Evolutionary conservation across 108 stramenopile genomes (phyloP).

Genomic region (Cyclostephanos tholiformis): DNA sequence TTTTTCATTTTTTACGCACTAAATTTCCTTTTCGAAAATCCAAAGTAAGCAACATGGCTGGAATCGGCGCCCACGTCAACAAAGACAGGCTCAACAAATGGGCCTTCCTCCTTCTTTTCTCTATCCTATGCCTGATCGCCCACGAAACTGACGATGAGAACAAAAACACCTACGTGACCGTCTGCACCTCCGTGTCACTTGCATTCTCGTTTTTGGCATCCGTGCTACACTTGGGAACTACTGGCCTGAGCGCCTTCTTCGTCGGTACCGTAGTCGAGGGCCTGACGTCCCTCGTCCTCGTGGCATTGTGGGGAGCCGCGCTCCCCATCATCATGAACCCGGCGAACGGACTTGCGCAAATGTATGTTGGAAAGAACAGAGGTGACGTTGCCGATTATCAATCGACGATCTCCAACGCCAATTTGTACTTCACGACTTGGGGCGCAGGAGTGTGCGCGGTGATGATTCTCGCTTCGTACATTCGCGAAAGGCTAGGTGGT

Average conservation of each 20-base stretch:
- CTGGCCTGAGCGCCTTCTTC: conserved; percentile 26
- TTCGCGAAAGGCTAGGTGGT: conserved; percentile 43
- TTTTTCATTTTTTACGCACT: too few species aligned
- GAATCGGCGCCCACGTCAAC: conserved; percentile 17
- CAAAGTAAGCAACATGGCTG: conserved; percentile 13
- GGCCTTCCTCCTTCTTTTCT: conserved; percentile 50
- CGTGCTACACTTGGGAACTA: conserved; percentile 21
- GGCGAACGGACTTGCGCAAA: conserved; percentile 43
- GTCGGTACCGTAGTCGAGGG: conserved; percentile 48
- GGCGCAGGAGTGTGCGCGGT: conserved; percentile 30
- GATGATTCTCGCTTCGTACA: conserved; percentile 39
- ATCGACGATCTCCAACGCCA: conserved; percentile 49
- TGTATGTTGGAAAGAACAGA: conserved; percentile 43
- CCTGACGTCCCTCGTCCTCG: conserved; percentile 26
- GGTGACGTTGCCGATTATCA: conserved; percentile 30
- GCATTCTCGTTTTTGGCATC: conserved; percentile 21
- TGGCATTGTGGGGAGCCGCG: conserved; percentile 36
- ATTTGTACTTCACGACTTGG: conserved; percentile 44
- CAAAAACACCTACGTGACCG: conserved; percentile 23
- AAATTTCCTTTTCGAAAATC: too few species aligned
- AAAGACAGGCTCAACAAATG: conserved; percentile 35
- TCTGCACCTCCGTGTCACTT: conserved; percentile 25
- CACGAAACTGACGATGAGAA: conserved; percentile 45
- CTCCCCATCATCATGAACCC: conserved; percentile 50
- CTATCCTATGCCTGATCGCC: conserved; percentile 36